phyloP scores from a whole-genome alignment of 176 grass and related monocot species.

The Raddia distichophylla region DNA sequence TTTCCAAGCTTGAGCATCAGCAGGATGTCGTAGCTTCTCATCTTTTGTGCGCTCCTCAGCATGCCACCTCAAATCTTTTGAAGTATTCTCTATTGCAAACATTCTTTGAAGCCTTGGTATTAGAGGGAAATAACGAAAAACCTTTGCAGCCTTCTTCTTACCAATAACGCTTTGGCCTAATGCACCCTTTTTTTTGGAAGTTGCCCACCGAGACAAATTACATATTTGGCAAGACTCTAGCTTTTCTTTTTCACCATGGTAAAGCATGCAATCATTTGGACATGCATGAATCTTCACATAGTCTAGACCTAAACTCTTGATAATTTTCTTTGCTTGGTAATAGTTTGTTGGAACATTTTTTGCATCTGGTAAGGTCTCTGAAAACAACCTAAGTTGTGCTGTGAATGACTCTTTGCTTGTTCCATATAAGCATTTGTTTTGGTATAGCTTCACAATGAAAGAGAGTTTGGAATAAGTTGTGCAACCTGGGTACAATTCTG shows the following conservation, averaged over 20 bases:
- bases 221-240: not conserved
- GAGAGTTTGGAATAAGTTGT: conserved; percentile 11
- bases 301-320: not conserved
- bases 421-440: not conserved
- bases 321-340: not conserved
- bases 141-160: not conserved
- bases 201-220: not conserved
- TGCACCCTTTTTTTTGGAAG: not conserved
- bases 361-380: not conserved
- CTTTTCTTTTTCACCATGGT: conserved; percentile 6
- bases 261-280: conserved; percentile 16
- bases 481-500: not conserved
- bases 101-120: conserved; percentile 18
- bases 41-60: not conserved
- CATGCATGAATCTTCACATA: not conserved
- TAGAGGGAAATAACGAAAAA: not conserved
- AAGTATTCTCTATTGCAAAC: not conserved
- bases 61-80: not conserved
- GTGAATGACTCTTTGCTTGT: not conserved
- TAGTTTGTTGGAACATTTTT: conserved; percentile 8
- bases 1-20: not conserved
- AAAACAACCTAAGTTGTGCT: not conserved
- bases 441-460: conserved; percentile 13
- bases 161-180: not conserved
- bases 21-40: not conserved